A percentile compares a stretch with the other conserved stretches of the same genome.
phyloP scores from a whole-genome alignment of 441 rosid species.

The Populus trichocarpa region DNA sequence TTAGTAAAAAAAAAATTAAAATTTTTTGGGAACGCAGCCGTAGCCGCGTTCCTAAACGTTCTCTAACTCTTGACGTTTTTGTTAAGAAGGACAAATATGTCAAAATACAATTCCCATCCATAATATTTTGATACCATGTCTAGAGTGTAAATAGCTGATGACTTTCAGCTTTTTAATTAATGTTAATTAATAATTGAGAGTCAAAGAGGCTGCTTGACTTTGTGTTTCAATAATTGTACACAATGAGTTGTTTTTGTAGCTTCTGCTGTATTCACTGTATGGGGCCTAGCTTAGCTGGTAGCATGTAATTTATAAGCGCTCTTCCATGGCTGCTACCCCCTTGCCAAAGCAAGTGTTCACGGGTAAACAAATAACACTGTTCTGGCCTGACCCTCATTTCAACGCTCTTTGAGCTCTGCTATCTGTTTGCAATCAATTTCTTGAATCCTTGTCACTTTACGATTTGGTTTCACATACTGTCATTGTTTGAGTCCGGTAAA shows the following conservation, averaged over 20 bases:
- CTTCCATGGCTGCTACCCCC: not conserved
- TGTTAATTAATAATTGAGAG: not conserved
- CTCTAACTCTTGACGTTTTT: too few species aligned
- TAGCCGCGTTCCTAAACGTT: too few species aligned
- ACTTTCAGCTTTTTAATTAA: too few species aligned
- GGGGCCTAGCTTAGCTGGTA: not conserved
- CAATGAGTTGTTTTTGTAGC: not conserved
- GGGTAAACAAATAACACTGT: not conserved
- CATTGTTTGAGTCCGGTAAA: too few species aligned
- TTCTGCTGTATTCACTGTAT: not conserved
- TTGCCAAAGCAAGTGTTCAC: conserved; percentile 8
- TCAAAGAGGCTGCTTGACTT: not conserved
- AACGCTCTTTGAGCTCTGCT: not conserved
- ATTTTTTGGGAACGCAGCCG: too few species aligned
- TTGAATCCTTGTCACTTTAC: not conserved
- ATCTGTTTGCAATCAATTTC: not conserved
- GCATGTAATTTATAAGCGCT: not conserved
- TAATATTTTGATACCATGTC: too few species aligned
- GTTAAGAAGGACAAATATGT: too few species aligned
- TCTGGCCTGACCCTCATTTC: not conserved
- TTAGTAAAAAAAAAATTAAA: too few species aligned
- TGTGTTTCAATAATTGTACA: not conserved
- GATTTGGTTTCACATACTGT: not conserved
- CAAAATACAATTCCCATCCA: too few species aligned
- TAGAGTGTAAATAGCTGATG: too few species aligned